Conservation (phyloP, 345 rosid genomes). For the Brassica incana region DNA sequence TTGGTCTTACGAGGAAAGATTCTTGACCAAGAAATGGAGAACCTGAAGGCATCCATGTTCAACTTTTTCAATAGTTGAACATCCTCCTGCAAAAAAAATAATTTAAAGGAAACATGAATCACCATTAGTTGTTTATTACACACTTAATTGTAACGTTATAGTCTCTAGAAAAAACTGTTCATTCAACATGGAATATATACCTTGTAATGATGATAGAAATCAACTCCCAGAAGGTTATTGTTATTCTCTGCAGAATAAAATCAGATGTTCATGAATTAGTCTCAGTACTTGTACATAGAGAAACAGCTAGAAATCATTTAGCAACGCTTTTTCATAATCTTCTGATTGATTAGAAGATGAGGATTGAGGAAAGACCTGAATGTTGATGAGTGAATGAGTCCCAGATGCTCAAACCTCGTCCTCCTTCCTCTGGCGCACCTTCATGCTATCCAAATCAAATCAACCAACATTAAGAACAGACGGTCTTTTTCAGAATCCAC, state of each 20-base stretch:
- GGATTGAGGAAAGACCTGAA: conserved; percentile 24
- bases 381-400: conserved; percentile 37
- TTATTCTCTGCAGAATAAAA: conserved; percentile 15
- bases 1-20: conserved; percentile 45
- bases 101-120: background rate
- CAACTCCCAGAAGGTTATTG: conserved; percentile 37
- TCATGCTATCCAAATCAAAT: conserved; percentile 31
- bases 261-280: background rate
- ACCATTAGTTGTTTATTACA: background rate
- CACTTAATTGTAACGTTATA: background rate
- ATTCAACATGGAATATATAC: conserved; percentile 11
- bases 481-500: background rate
- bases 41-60: conserved; percentile 50
- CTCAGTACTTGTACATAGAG: background rate
- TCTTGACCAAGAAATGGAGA: conserved; percentile 63
- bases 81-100: conserved; percentile 44
- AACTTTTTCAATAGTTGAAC: conserved; percentile 39
- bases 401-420: conserved; percentile 44
- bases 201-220: conserved; percentile 48
- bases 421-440: conserved; percentile 36
- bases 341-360: background rate
- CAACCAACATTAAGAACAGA: background rate
- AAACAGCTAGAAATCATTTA: background rate
- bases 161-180: background rate
- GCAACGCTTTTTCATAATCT: background rate